A percentile compares a stretch with the other conserved stretches of the same genome.
Evolutionary conservation across 139 green algal genomes (phyloP).

Genomic region (Yamagishiella unicocca): DNA sequence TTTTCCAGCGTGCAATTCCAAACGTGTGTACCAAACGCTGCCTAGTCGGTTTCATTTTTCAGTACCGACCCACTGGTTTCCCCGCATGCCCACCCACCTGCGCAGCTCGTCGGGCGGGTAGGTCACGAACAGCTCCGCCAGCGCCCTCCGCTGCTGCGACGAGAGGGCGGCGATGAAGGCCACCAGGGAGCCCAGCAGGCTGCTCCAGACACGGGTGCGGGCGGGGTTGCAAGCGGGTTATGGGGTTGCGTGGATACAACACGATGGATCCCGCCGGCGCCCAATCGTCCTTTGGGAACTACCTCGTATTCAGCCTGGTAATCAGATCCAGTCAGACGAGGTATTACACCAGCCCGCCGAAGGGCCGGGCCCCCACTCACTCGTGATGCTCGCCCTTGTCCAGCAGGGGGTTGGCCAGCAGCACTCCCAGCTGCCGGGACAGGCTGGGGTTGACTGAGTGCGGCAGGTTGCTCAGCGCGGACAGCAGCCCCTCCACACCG

Average conservation of each 20-base stretch:
- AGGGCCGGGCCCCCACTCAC: too few species aligned
- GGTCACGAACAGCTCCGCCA: constrained; percentile 41
- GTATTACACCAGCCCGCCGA: too few species aligned
- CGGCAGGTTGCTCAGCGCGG: background rate
- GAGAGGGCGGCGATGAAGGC: constrained; percentile 25
- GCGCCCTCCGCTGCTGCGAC: constrained; percentile 11
- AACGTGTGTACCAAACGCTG: too few species aligned
- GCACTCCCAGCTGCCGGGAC: constrained; percentile 44
- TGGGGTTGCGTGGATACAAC: too few species aligned
- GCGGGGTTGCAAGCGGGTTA: too few species aligned
- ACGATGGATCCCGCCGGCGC: too few species aligned
- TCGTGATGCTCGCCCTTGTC: constrained; percentile 49
- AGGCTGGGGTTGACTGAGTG: constrained; percentile 45
- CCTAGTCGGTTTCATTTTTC: too few species aligned
- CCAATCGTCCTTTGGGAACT: too few species aligned
- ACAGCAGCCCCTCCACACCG: constrained; percentile 21
- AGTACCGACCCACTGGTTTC: too few species aligned
- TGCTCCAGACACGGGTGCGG: background rate
- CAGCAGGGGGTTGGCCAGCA: constrained; percentile 60
- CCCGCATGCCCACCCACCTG: constrained; percentile 39
- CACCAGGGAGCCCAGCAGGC: constrained; percentile 24
- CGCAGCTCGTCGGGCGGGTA: constrained; percentile 50
- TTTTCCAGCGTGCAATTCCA: too few species aligned
- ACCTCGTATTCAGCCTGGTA: too few species aligned
- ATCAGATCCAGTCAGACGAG: too few species aligned